phyloP scores from a whole-genome alignment of 106 monocot genomes.

The Vanilla planifolia region DNA sequence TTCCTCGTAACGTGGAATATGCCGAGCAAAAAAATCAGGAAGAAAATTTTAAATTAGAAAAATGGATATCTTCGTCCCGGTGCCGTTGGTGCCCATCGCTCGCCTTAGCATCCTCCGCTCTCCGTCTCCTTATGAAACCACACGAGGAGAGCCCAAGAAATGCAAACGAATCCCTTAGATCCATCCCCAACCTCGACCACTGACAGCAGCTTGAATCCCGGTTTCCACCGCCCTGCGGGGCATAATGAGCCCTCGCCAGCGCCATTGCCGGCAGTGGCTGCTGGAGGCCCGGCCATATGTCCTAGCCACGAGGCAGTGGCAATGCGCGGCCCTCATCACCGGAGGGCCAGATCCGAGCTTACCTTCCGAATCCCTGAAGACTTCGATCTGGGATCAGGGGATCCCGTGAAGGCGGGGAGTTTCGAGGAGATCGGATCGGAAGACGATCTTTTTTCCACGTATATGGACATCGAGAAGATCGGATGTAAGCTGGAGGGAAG shows the following conservation, averaged over 20 bases:
- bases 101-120: background rate
- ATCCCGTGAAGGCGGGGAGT: constrained; percentile 6
- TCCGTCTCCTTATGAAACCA: constrained; percentile 5
- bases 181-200: background rate
- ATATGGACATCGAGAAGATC: constrained; percentile 87
- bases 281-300: constrained; percentile 5
- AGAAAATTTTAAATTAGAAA: too few species aligned
- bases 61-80: background rate
- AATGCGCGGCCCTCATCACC: constrained; percentile 31
- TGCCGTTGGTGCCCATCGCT: background rate
- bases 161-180: constrained; percentile 13
- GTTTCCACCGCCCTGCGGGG: background rate
- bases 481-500: constrained; percentile 33
- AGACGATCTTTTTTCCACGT: constrained; percentile 80
- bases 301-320: background rate
- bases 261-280: background rate
- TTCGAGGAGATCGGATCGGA: constrained; percentile 65
- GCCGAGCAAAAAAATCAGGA: too few species aligned
- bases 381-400: constrained; percentile 24
- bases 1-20: too few species aligned
- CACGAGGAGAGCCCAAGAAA: background rate
- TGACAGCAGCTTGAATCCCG: background rate
- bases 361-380: constrained; percentile 47
- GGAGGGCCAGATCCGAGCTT: constrained; percentile 62
- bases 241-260: background rate